These are phyloP conservation scores for Calocybe indica DNA, from an alignment of 768 basidiomycete species.

Conservation along the genomic window DNA sequence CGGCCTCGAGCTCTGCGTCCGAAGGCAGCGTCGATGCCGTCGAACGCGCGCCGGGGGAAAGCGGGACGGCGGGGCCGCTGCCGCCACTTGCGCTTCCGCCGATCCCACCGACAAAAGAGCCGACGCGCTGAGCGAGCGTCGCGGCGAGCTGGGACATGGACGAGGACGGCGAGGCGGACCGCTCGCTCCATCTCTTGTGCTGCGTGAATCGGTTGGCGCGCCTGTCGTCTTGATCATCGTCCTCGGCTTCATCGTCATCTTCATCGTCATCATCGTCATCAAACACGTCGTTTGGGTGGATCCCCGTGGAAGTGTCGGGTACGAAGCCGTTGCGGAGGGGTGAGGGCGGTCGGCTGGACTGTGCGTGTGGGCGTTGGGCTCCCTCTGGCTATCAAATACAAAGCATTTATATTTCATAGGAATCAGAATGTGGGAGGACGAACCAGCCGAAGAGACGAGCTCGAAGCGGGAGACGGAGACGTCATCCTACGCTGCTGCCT, in stretches of 20 bases:
- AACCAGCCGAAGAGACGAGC: conserved; percentile 14
- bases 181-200: conserved; percentile 20
- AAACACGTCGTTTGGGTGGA: conserved; percentile 40
- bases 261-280: conserved; percentile 40
- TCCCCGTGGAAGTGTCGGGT: conserved; percentile 52
- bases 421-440: background rate
- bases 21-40: conserved; percentile 37
- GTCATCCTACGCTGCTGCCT: conserved; percentile 19
- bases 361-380: conserved; percentile 30
- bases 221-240: conserved; percentile 10
- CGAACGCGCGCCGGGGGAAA: conserved; percentile 25
- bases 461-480: conserved; percentile 20
- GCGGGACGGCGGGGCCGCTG: no score
- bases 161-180: conserved; percentile 58
- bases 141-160: conserved; percentile 72
- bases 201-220: no score
- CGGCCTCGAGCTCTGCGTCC: conserved; percentile 78
- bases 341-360: conserved; percentile 52
- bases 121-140: conserved; percentile 71
- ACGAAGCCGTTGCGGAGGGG: conserved; percentile 64
- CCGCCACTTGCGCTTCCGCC: no score
- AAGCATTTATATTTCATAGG: background rate
- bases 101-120: conserved; percentile 54
- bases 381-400: background rate
- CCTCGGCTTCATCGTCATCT: conserved; percentile 33